A percentile compares a stretch with the other conserved stretches of the same genome.
Evolutionary conservation across 441 rosid species (phyloP).

Genomic region (Mallotus japonicus): DNA sequence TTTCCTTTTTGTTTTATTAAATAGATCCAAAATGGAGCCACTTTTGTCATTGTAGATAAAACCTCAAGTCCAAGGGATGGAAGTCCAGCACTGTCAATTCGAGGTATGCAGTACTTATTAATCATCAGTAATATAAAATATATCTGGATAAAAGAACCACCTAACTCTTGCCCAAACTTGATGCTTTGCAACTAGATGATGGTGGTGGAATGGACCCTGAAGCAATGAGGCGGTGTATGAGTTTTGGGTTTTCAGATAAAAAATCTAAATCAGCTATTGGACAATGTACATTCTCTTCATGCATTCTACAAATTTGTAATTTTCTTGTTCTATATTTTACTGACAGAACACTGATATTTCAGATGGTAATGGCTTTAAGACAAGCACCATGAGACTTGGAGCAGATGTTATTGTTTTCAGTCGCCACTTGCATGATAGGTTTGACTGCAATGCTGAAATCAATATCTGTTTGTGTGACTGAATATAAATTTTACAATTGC

Average conservation of each 20-base stretch:
- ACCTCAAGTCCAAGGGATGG: conserved; percentile 69
- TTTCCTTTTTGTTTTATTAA: conserved; percentile 31
- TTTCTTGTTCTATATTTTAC: conserved; percentile 26
- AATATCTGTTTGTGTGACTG: conserved; percentile 11
- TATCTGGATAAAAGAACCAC: conserved; percentile 15
- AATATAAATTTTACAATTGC: neutral
- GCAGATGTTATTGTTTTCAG: conserved; percentile 95
- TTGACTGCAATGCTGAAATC: conserved; percentile 25
- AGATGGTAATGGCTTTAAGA: conserved; percentile 99
- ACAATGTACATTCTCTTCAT: conserved; percentile 52
- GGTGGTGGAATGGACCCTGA: conserved; percentile 98
- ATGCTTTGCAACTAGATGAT: conserved; percentile 51
- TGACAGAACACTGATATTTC: conserved; percentile 35
- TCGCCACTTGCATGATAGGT: conserved; percentile 65
- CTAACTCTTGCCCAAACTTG: conserved; percentile 23
- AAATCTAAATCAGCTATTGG: conserved; percentile 75
- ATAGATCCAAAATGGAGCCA: conserved; percentile 93
- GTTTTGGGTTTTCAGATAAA: conserved; percentile 95
- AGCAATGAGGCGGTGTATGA: conserved; percentile 81
- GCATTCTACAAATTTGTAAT: conserved; percentile 14
- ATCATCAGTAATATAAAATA: neutral
- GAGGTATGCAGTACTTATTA: conserved; percentile 44
- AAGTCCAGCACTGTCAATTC: conserved; percentile 67
- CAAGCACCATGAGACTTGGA: conserved; percentile 98
- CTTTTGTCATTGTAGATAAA: conserved; percentile 87